These are phyloP conservation scores for Penicillium flavigenum DNA, from an alignment of 495 filamentous ascomycete genomes.

Conservation along the genomic window DNA sequence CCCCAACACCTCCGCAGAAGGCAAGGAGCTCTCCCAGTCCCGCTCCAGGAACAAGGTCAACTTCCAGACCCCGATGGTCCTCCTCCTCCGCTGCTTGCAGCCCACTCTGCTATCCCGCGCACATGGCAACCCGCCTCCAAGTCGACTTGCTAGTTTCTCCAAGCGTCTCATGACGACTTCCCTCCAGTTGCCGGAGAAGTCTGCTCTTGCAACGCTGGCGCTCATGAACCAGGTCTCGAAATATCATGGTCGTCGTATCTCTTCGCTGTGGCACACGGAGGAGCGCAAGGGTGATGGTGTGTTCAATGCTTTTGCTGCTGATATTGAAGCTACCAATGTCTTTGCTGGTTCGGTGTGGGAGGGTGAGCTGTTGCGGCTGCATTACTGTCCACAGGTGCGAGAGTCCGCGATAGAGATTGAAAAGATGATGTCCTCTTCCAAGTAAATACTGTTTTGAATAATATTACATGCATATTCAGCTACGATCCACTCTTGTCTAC, in stretches of 20 bases:
- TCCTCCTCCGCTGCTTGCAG: slow-evolving; percentile 81
- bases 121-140: slow-evolving; percentile 62
- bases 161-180: slow-evolving; percentile 83
- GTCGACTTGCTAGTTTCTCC: slow-evolving; percentile 84
- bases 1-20: slow-evolving; percentile 51
- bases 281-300: slow-evolving; percentile 85
- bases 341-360: slow-evolving; percentile 93
- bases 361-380: slow-evolving; percentile 77
- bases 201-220: slow-evolving; percentile 69
- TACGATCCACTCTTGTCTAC: slow-evolving; percentile 1
- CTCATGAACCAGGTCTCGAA: slow-evolving; percentile 73
- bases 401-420: slow-evolving; percentile 73
- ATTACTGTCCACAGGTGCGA: slow-evolving; percentile 84
- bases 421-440: slow-evolving; percentile 50
- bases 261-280: slow-evolving; percentile 77
- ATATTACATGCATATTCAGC: slow-evolving; percentile 8
- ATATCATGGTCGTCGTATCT: slow-evolving; percentile 66
- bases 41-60: slow-evolving; percentile 69
- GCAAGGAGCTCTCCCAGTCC: slow-evolving; percentile 22
- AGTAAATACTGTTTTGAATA: slow-evolving; percentile 29
- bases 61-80: slow-evolving; percentile 85
- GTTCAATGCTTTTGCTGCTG: slow-evolving; percentile 51
- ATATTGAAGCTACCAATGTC: slow-evolving; percentile 81
- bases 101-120: slow-evolving; percentile 59
- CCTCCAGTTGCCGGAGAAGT: slow-evolving; percentile 88